These are phyloP conservation scores for Leishmania tropica DNA, from an alignment of 208 protist genomes.

Conservation along the genomic window DNA sequence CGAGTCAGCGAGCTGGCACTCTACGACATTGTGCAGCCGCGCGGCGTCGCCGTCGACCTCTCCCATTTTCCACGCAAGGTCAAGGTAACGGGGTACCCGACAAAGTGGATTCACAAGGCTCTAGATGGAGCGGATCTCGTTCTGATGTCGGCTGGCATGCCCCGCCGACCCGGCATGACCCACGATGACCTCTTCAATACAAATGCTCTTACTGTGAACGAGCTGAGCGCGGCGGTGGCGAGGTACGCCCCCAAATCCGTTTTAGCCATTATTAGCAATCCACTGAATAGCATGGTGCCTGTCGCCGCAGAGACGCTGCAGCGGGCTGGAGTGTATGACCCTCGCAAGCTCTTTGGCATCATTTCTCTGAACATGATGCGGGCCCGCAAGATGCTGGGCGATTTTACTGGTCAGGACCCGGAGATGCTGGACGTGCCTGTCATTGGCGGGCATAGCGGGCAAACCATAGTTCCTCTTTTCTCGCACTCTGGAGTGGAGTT, in stretches of 20 bases:
- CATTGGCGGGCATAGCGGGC: slow-evolving; percentile 93
- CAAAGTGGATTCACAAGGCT: slow-evolving; percentile 66
- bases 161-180: slow-evolving; percentile 96
- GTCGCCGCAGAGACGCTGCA: slow-evolving; percentile 90
- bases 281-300: slow-evolving; percentile 94
- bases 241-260: slow-evolving; percentile 82
- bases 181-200: slow-evolving; percentile 96
- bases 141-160: slow-evolving; percentile 94
- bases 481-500: slow-evolving; percentile 62
- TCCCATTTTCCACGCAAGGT: slow-evolving; percentile 85
- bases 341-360: slow-evolving; percentile 89
- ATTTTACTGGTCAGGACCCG: slow-evolving; percentile 44
- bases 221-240: slow-evolving; percentile 76
- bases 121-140: slow-evolving; percentile 89
- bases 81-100: slow-evolving; percentile 71
- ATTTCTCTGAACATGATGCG: slow-evolving; percentile 90
- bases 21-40: slow-evolving; percentile 80
- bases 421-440: slow-evolving; percentile 72
- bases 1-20: slow-evolving; percentile 80
- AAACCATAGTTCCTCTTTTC: slow-evolving; percentile 94
- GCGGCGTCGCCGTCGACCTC: slow-evolving; percentile 87
- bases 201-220: slow-evolving; percentile 87
- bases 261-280: slow-evolving; percentile 93
- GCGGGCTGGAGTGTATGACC: slow-evolving; percentile 75
- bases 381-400: slow-evolving; percentile 63